Evolutionary conservation across 306 rosid species (phyloP).

Genomic region (Lathyrus sativus): DNA sequence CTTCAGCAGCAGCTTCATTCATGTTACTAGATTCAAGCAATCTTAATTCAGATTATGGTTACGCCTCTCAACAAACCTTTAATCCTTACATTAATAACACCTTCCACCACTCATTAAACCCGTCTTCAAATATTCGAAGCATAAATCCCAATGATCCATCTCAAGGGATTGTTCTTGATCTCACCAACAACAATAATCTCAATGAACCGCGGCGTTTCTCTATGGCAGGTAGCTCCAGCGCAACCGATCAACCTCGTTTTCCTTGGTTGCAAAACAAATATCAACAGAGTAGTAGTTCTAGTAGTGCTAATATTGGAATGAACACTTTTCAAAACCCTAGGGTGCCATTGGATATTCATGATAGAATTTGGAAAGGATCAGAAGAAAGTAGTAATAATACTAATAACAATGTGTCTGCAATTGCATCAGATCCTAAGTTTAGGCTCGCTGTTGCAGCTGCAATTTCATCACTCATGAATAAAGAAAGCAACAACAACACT

Average conservation of each 20-base stretch:
- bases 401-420: conserved; percentile 60
- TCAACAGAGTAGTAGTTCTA: conserved; percentile 5
- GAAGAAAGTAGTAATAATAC: conserved; percentile 31
- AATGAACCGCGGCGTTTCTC: conserved; percentile 33
- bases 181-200: conserved; percentile 46
- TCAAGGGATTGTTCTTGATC: conserved; percentile 69
- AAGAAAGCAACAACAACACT: conserved; percentile 44
- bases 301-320: conserved; percentile 8
- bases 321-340: conserved; percentile 34
- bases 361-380: conserved; percentile 43
- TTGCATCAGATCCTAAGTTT: conserved; percentile 90
- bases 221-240: conserved; percentile 31
- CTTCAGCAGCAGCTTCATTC: conserved; percentile 75
- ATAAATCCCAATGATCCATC: conserved; percentile 60
- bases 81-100: conserved; percentile 35
- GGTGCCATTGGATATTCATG: conserved; percentile 11
- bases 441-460: conserved; percentile 93
- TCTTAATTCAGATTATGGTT: conserved; percentile 42
- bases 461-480: conserved; percentile 67
- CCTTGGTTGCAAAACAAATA: conserved; percentile 51
- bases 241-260: conserved; percentile 41
- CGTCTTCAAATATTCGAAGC: conserved; percentile 38
- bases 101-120: conserved; percentile 39
- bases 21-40: conserved; percentile 66
- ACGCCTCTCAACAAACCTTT: conserved; percentile 42